Evolutionary conservation across 305 asterid genomes (phyloP), one percentile per base, ranked within the genome.

Genomic region (Rubia peregrina): DNA sequence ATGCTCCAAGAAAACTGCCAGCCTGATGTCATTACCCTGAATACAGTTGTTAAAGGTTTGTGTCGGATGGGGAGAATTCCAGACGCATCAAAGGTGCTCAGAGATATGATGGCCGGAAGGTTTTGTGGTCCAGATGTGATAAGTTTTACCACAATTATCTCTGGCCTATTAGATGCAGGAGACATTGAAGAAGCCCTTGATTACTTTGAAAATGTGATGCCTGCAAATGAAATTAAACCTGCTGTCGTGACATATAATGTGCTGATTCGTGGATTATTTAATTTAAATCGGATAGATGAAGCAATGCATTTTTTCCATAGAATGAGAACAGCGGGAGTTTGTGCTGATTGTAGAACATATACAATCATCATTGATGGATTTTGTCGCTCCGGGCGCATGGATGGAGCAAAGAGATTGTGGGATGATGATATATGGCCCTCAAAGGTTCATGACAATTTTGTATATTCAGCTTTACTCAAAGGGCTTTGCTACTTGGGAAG

Each of bases 1-100:
- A 92, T 92, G 98, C 77, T 89, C 57, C 89, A 92, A 69, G 80
- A 85, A 14, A 81, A 89, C 64, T 90, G 93, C 80, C 85, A 81
- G 70, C 97, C 95, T 0, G 97, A 92, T 84, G 78, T 89, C 26
- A 80, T 90, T 63, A 86, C 86, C 61, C 86, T 90, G 44, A 90
- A 92, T 63, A 92, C 96, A 38, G 87, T 90, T n/a, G 74, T 92
- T 30, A 92, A 90, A 72, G 96, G 96, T 53, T 84, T 92, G 44
- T 89, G 96, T 80, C 81, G 77, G 73, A 82, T 78, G 85, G 90
- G 89, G 59, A 87, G 88, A 79, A 76, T 92, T 12, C 87, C 83
- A 33, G 95, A 92, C 69, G 95, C 95, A 46, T 73, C 84, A 76
- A 88, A 82, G 73, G 90, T 92, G 57, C 65, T 86, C 13, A 71